Percentiles rank a stretch among this genome's conserved stretches.
phyloP scores from a whole-genome alignment of 2,329 filamentous ascomycete species.

The Microcyclosporella mali region DNA sequence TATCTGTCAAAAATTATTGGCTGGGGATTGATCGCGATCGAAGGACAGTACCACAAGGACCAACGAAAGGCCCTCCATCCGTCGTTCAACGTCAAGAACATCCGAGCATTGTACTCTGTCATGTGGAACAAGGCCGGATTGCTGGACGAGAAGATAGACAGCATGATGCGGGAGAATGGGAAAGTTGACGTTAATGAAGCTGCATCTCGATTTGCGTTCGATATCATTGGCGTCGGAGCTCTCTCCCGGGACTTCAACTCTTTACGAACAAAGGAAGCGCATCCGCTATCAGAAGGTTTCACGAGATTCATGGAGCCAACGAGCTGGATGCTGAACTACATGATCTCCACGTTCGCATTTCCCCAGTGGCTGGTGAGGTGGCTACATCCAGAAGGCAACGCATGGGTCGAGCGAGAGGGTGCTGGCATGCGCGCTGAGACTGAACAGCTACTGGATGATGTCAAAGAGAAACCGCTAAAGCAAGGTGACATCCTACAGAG shows the following conservation, averaged over 20 bases:
- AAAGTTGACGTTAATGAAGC: not conserved
- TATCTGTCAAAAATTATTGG: not conserved
- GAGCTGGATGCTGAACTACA: not conserved
- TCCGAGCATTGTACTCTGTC: not conserved
- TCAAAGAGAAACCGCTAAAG: not conserved
- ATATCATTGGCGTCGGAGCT: not conserved
- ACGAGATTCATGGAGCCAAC: not conserved
- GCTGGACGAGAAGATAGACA: not conserved
- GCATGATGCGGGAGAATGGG: not conserved
- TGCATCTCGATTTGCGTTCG: not conserved
- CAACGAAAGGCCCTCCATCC: not conserved
- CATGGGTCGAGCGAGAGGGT: not conserved
- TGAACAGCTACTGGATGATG: not conserved
- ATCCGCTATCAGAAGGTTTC: not conserved
- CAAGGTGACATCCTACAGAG: not conserved
- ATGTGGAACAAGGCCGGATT: not conserved
- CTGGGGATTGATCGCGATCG: not conserved
- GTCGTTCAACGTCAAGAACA: conserved; percentile 1
- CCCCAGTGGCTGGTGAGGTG: no score
- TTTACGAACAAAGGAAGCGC: not conserved
- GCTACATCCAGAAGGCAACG: no score
- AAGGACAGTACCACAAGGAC: not conserved
- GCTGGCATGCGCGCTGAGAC: not conserved
- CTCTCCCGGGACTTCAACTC: conserved; percentile 1
- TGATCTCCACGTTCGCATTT: not conserved